Conservation (phyloP, 2,329 filamentous ascomycete species). For the Aspergillus ruber region DNA sequence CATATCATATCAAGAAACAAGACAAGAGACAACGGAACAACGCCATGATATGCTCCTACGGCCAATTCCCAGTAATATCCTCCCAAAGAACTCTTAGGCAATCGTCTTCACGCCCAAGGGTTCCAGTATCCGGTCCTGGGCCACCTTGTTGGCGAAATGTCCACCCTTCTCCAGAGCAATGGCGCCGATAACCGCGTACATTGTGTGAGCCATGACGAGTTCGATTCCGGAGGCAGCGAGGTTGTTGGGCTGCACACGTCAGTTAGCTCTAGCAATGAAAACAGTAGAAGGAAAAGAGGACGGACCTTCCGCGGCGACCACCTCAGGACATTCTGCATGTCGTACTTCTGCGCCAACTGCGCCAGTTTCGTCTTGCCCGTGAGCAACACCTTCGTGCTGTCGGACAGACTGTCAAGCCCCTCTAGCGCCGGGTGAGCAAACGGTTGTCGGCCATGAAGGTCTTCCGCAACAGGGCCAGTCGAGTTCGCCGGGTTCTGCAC, state of each 20-base stretch:
- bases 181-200: slow-evolving; percentile 84
- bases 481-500: slow-evolving; percentile 42
- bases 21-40: slow-evolving; percentile 21
- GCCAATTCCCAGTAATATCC: slow-evolving; percentile 14
- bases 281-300: slow-evolving; percentile 2
- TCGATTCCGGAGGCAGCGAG: slow-evolving; percentile 67
- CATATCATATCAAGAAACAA: slow-evolving; percentile 16
- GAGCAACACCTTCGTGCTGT: slow-evolving; percentile 54
- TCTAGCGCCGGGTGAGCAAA: slow-evolving; percentile 65
- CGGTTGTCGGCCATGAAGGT: slow-evolving; percentile 54
- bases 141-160: slow-evolving; percentile 65
- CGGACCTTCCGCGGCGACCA: slow-evolving; percentile 79
- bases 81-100: slow-evolving; percentile 9
- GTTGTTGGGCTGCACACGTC: slow-evolving; percentile 51
- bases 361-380: slow-evolving; percentile 61
- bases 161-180: slow-evolving; percentile 83
- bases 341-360: slow-evolving; percentile 61
- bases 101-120: slow-evolving; percentile 36
- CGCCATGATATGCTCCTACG: slow-evolving; percentile 33
- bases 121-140: slow-evolving; percentile 68
- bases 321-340: slow-evolving; percentile 67
- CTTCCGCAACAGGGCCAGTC: slow-evolving; percentile 27
- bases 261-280: slow-evolving; percentile 4
- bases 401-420: slow-evolving; percentile 66
- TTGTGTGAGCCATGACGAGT: slow-evolving; percentile 65